These are phyloP conservation scores for Taphrina deformans DNA, from an alignment of 1,139 yeast genomes.

Conservation along the genomic window DNA sequence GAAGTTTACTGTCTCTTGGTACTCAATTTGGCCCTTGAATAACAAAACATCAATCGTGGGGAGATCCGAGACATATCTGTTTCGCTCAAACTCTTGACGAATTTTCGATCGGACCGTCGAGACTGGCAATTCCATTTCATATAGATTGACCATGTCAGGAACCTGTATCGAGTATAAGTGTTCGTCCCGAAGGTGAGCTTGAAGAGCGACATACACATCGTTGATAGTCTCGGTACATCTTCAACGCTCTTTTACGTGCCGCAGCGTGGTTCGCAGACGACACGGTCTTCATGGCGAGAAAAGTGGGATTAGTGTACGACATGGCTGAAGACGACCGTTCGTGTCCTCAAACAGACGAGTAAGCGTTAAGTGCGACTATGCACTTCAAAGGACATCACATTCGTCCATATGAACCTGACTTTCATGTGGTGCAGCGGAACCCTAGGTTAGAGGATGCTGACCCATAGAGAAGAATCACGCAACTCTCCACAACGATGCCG, in stretches of 20 bases:
- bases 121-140: slow-evolving; percentile 82
- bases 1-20: slow-evolving; percentile 77
- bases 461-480: not conserved
- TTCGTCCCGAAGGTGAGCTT: not conserved
- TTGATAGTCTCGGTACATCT: slow-evolving; percentile 45
- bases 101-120: slow-evolving; percentile 76
- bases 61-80: slow-evolving; percentile 68
- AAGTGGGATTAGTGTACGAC: slow-evolving; percentile 54
- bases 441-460: not conserved
- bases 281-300: slow-evolving; percentile 79
- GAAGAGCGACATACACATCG: slow-evolving; percentile 43
- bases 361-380: not conserved
- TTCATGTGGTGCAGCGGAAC: no score
- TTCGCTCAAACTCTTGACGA: slow-evolving; percentile 87
- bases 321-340: not conserved
- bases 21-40: slow-evolving; percentile 81
- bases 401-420: no score
- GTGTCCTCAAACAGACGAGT: not conserved
- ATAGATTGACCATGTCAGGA: slow-evolving; percentile 46
- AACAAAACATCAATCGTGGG: slow-evolving; percentile 66
- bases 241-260: slow-evolving; percentile 50
- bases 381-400: not conserved
- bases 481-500: slow-evolving; percentile 7
- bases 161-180: slow-evolving; percentile 30
- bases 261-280: slow-evolving; percentile 64